Conservation (phyloP, 345 rosid species). For the Lepidium africanum region DNA sequence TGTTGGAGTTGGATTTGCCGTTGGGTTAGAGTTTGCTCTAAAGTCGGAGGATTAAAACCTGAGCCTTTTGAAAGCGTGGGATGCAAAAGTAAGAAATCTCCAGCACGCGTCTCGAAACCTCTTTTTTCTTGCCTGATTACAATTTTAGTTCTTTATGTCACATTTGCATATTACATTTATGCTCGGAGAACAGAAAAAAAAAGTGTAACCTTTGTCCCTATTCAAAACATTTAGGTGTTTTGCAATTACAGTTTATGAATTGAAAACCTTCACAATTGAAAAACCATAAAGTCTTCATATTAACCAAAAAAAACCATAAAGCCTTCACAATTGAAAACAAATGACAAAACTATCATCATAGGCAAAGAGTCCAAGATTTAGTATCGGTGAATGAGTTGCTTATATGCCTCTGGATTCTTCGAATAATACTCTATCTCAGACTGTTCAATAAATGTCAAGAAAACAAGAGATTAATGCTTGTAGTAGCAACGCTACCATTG, state of each 20-base stretch:
- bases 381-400: constrained; percentile 78
- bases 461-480: not conserved
- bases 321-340: not conserved
- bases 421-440: constrained; percentile 59
- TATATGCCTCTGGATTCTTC: constrained; percentile 54
- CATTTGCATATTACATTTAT: not conserved
- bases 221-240: not conserved
- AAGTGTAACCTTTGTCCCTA: not conserved
- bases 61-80: not conserved
- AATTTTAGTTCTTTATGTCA: constrained; percentile 1
- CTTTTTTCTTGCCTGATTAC: not conserved
- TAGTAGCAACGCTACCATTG: not conserved
- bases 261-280: no score
- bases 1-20: no score
- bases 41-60: no score
- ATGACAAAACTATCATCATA: not conserved
- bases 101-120: constrained; percentile 6
- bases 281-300: no score
- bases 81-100: not conserved
- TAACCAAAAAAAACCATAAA: no score
- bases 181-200: not conserved
- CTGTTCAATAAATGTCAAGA: constrained; percentile 47
- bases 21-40: no score
- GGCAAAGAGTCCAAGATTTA: constrained; percentile 14
- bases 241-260: not conserved